Evolutionary conservation across 164 flowering plant genomes (phyloP).

Genomic region (Houttuynia cordata): DNA sequence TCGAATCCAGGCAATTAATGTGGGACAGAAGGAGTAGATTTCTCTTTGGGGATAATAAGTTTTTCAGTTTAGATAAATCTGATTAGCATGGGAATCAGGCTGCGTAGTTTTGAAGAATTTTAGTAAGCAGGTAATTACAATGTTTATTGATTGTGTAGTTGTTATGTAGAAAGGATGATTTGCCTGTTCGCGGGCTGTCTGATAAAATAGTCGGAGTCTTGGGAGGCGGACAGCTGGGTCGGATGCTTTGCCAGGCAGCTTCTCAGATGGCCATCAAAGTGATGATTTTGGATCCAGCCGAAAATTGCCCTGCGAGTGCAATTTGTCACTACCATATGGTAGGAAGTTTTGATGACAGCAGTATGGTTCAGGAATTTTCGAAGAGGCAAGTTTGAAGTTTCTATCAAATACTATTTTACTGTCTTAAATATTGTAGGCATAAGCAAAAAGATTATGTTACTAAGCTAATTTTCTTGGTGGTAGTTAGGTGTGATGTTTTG

Average conservation of each 20-base stretch:
- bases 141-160: neutral
- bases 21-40: too few relatives aligned
- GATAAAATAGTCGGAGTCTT: slow-evolving; percentile 75
- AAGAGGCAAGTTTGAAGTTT: slow-evolving; percentile 37
- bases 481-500: slow-evolving; percentile 72
- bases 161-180: slow-evolving; percentile 25
- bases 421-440: neutral
- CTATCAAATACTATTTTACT: neutral
- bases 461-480: slow-evolving; percentile 7
- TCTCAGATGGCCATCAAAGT: slow-evolving; percentile 82
- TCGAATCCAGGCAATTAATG: too few relatives aligned
- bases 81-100: too few relatives aligned
- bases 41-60: too few relatives aligned
- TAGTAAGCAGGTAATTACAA: too few relatives aligned
- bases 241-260: slow-evolving; percentile 97
- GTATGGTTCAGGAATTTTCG: slow-evolving; percentile 72
- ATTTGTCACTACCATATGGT: slow-evolving; percentile 59
- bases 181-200: slow-evolving; percentile 48
- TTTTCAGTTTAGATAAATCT: too few relatives aligned
- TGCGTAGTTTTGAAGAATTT: too few relatives aligned
- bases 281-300: slow-evolving; percentile 63
- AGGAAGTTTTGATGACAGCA: slow-evolving; percentile 79
- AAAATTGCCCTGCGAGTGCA: slow-evolving; percentile 77
- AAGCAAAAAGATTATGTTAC: too few relatives aligned
- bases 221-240: slow-evolving; percentile 95